Evolutionary conservation across 192 early-diverging fungal genomes (phyloP).

Genomic region (Spinellus fusiger): DNA sequence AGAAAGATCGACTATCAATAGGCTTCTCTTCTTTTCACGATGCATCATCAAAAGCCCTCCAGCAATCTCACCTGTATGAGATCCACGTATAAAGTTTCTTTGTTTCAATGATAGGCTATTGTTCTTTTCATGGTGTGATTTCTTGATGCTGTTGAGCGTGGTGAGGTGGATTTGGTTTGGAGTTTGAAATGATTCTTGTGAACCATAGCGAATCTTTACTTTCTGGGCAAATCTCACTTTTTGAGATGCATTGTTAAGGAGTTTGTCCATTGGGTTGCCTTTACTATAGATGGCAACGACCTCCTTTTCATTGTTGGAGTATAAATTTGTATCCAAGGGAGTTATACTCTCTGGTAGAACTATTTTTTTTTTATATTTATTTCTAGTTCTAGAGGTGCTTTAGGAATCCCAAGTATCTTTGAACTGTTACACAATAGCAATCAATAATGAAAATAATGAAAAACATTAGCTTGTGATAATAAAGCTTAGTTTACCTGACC

Average conservation of each 20-base stretch:
- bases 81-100: not conserved
- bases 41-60: slow-evolving; percentile 32
- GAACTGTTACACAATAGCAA: no score
- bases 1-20: not conserved
- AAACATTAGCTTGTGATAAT: no score
- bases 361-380: no score
- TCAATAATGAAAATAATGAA: no score
- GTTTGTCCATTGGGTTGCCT: no score
- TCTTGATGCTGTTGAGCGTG: not conserved
- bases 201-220: slow-evolving; percentile 18
- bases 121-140: not conserved
- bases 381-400: no score
- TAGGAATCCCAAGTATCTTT: no score
- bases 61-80: slow-evolving; percentile 24
- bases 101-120: not conserved
- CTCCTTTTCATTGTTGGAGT: no score
- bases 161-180: slow-evolving; percentile 2
- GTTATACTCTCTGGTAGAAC: no score
- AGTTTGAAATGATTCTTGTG: slow-evolving; percentile 14
- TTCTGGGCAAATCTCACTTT: slow-evolving; percentile 27
- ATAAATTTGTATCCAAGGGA: no score
- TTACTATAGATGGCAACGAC: no score
- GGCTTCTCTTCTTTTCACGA: not conserved
- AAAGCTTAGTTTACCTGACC: no score
- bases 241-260: not conserved